Percentiles rank a stretch among this genome's conserved stretches.
Evolutionary conservation across 2,329 filamentous ascomycete genomes (phyloP).

Genomic region (Aspergillus ibericus): DNA sequence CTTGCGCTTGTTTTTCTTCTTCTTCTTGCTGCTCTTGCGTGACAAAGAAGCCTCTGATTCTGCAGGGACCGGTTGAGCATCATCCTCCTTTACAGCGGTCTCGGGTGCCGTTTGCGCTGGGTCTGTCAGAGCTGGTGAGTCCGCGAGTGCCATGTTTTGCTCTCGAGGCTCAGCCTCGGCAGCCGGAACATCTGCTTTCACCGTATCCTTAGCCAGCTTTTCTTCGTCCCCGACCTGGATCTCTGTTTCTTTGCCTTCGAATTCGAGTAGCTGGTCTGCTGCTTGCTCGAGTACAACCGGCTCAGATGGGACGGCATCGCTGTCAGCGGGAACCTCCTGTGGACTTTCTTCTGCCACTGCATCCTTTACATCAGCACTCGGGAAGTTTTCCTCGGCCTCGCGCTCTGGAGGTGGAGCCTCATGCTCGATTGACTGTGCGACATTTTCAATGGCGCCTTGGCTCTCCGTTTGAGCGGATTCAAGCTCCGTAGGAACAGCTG

Average conservation of each 20-base stretch:
- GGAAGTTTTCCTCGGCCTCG: background rate
- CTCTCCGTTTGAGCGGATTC: background rate
- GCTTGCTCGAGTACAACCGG: background rate
- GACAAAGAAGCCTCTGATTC: constrained; percentile 14
- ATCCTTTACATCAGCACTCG: background rate
- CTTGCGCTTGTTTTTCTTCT: constrained; percentile 26
- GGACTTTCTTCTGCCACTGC: background rate
- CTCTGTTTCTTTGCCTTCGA: background rate
- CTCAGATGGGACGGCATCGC: background rate
- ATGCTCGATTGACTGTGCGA: background rate
- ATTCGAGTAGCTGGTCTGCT: background rate
- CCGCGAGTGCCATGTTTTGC: background rate
- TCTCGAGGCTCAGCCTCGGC: background rate
- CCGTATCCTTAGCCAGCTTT: background rate
- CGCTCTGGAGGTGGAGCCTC: background rate
- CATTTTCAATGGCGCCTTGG: background rate
- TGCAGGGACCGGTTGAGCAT: background rate
- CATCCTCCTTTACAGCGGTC: background rate
- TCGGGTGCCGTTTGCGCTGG: background rate
- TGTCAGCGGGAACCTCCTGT: background rate
- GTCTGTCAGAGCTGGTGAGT: background rate
- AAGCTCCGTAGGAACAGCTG: background rate
- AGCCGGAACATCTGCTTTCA: background rate
- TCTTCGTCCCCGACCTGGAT: background rate
- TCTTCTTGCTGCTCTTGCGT: constrained; percentile 22